Evolutionary conservation across 2,329 filamentous ascomycete species (phyloP).

Genomic region (Ascosphaera apis): DNA sequence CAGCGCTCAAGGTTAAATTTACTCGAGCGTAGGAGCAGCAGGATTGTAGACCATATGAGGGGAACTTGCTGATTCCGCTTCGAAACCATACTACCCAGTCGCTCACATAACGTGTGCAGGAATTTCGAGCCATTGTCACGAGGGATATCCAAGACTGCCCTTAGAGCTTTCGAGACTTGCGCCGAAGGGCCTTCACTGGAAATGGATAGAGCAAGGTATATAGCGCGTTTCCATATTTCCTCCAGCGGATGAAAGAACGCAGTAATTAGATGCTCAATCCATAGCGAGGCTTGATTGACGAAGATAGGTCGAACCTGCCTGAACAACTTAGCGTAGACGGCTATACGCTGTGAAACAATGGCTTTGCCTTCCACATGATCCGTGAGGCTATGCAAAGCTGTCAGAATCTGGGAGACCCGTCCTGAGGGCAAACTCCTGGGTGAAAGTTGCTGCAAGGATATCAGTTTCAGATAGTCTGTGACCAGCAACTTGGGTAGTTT

Average conservation of each 20-base stretch:
- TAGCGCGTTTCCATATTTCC: slow-evolving; percentile 52
- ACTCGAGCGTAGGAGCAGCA: slow-evolving; percentile 48
- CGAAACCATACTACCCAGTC: slow-evolving; percentile 42
- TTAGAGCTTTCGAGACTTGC: slow-evolving; percentile 40
- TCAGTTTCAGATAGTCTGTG: slow-evolving; percentile 56
- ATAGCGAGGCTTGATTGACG: slow-evolving; percentile 43
- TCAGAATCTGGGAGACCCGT: slow-evolving; percentile 46
- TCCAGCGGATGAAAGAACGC: slow-evolving; percentile 59
- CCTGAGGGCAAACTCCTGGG: slow-evolving; percentile 49
- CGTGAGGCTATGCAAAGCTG: slow-evolving; percentile 48
- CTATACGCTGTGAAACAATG: slow-evolving; percentile 51
- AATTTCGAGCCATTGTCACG: slow-evolving; percentile 36
- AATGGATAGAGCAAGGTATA: slow-evolving; percentile 49
- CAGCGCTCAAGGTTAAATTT: slow-evolving; percentile 39
- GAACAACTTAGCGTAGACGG: slow-evolving; percentile 57
- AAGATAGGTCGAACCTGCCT: slow-evolving; percentile 49
- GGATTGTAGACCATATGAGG: slow-evolving; percentile 68
- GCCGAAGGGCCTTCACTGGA: slow-evolving; percentile 46
- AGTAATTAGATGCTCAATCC: slow-evolving; percentile 62
- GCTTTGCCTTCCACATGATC: slow-evolving; percentile 56
- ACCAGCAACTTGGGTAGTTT: slow-evolving; percentile 52
- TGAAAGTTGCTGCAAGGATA: slow-evolving; percentile 60
- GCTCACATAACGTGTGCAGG: slow-evolving; percentile 43
- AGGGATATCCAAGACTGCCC: slow-evolving; percentile 27
- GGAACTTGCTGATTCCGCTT: slow-evolving; percentile 44